Evolutionary conservation across 192 early-diverging fungal genomes (phyloP).

Genomic region (Podila clonocystis): DNA sequence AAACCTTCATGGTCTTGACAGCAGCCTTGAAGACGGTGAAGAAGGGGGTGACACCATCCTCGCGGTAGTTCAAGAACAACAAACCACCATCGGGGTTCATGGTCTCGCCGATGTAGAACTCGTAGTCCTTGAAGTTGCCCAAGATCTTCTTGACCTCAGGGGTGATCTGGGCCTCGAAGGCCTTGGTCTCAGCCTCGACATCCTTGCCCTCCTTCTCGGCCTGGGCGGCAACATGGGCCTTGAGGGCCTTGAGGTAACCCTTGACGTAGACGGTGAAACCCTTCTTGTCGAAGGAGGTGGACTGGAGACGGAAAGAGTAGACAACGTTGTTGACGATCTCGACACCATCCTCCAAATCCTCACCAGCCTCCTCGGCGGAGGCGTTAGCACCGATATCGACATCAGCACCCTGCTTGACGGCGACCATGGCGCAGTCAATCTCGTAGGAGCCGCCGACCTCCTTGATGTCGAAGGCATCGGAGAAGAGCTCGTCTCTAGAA

Average conservation of each 20-base stretch:
- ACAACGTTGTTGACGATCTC: slow-evolving; percentile 87
- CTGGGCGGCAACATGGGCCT: slow-evolving; percentile 59
- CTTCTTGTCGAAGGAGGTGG: slow-evolving; percentile 92
- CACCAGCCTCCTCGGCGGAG: slow-evolving; percentile 85
- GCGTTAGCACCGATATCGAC: slow-evolving; percentile 94
- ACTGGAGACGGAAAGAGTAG: slow-evolving; percentile 78
- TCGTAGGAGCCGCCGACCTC: slow-evolving; percentile 75
- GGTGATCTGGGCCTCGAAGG: slow-evolving; percentile 72
- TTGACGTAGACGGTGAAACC: slow-evolving; percentile 90
- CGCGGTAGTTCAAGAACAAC: slow-evolving; percentile 93
- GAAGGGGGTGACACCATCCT: slow-evolving; percentile 93
- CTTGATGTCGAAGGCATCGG: slow-evolving; percentile 83
- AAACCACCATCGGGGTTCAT: slow-evolving; percentile 92
- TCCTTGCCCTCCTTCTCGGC: slow-evolving; percentile 58
- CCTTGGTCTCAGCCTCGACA: slow-evolving; percentile 33
- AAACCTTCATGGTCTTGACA: slow-evolving; percentile 79
- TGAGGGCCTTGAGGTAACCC: slow-evolving; percentile 91
- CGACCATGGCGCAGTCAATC: slow-evolving; percentile 78
- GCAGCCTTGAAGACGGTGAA: slow-evolving; percentile 93
- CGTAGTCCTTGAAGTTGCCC: slow-evolving; percentile 73
- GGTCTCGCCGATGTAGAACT: slow-evolving; percentile 87
- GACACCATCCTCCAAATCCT: slow-evolving; percentile 68
- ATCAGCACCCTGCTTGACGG: slow-evolving; percentile 68
- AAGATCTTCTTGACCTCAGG: slow-evolving; percentile 83
- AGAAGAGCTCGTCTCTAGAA: slow-evolving; percentile 87